phyloP scores from a whole-genome alignment of 495 filamentous ascomycete species.

The Barbatosphaeria neglecta region DNA sequence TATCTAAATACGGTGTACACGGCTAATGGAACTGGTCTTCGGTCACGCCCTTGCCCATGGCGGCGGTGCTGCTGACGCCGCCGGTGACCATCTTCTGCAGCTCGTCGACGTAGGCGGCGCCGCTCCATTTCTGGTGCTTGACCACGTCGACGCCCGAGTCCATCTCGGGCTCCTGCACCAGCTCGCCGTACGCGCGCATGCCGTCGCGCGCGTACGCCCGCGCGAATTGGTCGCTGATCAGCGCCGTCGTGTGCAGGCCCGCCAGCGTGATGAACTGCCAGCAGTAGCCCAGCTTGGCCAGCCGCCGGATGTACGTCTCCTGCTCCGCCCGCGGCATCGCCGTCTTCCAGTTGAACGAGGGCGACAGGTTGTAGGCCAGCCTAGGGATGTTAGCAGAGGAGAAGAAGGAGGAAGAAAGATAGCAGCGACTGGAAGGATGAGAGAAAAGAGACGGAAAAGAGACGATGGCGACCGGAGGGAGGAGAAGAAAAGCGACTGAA shows the following conservation, averaged over 20 bases:
- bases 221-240: constrained; percentile 81
- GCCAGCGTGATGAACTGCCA: constrained; percentile 99
- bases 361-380: constrained; percentile 93
- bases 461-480: background rate
- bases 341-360: constrained; percentile 98
- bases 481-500: background rate
- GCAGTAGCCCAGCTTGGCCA: constrained; percentile 82
- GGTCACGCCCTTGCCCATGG: constrained; percentile 96
- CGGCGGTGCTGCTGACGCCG: constrained; percentile 78
- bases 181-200: constrained; percentile 94
- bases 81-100: constrained; percentile 95
- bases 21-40: constrained; percentile 81
- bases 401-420: background rate
- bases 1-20: too few relatives aligned
- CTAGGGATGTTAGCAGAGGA: constrained; percentile 25
- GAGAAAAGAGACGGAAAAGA: too few relatives aligned
- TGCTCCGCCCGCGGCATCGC: constrained; percentile 91
- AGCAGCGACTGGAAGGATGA: too few relatives aligned
- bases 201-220: constrained; percentile 68
- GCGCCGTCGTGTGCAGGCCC: constrained; percentile 89
- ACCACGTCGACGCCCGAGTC: constrained; percentile 82
- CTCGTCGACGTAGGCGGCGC: constrained; percentile 88
- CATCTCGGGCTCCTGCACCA: constrained; percentile 97
- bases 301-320: constrained; percentile 90
- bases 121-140: constrained; percentile 97